phyloP scores from a whole-genome alignment of 352 stramenopile species.

The Globisporangium viniferum region DNA sequence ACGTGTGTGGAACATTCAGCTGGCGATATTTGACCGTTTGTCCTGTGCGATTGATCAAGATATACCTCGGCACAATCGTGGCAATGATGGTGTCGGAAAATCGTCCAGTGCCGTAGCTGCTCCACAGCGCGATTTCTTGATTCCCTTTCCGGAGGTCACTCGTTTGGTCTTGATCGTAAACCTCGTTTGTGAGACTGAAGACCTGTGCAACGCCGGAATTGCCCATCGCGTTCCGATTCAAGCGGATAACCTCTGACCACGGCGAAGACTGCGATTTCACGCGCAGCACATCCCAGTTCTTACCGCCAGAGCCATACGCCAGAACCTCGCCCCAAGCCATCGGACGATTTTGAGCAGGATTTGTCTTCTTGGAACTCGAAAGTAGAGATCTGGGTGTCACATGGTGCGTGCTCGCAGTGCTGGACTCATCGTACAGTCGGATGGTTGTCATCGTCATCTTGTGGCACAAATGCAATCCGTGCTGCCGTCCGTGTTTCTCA shows the following conservation, averaged over 20 bases:
- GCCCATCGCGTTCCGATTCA: constrained; percentile 87
- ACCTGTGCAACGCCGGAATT: constrained; percentile 86
- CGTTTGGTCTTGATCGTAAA: constrained; percentile 48
- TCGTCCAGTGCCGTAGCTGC: constrained; percentile 73
- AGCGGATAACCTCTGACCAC: constrained; percentile 82
- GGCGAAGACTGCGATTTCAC: constrained; percentile 71
- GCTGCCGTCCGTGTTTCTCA: constrained; percentile 53
- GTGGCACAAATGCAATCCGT: constrained; percentile 84
- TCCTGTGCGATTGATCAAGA: constrained; percentile 85
- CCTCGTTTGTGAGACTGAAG: constrained; percentile 78
- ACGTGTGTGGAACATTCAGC: constrained; percentile 69
- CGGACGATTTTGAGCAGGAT: constrained; percentile 73
- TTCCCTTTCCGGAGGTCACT: constrained; percentile 64
- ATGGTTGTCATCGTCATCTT: constrained; percentile 87
- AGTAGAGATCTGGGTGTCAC: constrained; percentile 71
- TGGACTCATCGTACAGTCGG: constrained; percentile 83
- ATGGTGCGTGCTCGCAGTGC: constrained; percentile 82
- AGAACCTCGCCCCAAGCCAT: constrained; percentile 80
- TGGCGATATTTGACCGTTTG: constrained; percentile 86
- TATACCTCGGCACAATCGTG: constrained; percentile 83
- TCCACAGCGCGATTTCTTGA: constrained; percentile 85
- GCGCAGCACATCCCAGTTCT: constrained; percentile 82
- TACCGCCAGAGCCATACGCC: constrained; percentile 66
- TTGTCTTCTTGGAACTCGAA: constrained; percentile 69
- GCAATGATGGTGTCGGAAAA: constrained; percentile 87